Conservation (phyloP, 2,329 filamentous ascomycete species). For the Nigrospora sphaerica region DNA sequence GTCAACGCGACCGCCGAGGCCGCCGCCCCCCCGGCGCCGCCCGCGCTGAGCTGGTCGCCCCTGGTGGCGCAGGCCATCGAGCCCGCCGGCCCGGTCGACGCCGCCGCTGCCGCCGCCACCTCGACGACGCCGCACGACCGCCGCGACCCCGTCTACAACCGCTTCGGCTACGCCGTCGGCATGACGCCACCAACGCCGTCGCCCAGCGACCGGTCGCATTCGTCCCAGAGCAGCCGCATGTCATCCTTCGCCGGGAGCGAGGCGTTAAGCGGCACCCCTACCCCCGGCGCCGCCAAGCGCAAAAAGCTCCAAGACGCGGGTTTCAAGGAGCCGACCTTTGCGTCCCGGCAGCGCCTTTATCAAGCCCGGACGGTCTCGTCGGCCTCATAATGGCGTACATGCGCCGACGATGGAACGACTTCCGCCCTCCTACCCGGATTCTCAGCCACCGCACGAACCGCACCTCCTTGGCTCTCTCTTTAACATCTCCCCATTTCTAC, state of each 20-base stretch:
- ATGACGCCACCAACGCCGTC: slow-evolving; percentile 11
- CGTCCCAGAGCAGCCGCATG: slow-evolving; percentile 14
- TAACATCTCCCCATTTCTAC: too few species aligned
- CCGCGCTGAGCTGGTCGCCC: slow-evolving; percentile 12
- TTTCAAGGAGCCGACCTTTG: slow-evolving; percentile 1
- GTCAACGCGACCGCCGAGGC: slow-evolving; percentile 9
- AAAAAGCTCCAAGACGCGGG: not conserved
- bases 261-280: not conserved
- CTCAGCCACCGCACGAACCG: too few species aligned
- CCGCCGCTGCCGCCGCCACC: slow-evolving; percentile 4
- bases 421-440: too few species aligned
- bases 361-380: not conserved
- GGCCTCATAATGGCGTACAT: too few species aligned
- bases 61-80: slow-evolving; percentile 16
- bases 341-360: not conserved
- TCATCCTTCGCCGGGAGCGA: not conserved
- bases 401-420: too few species aligned
- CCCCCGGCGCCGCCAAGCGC: not conserved
- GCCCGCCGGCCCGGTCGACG: slow-evolving; percentile 9
- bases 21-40: not conserved
- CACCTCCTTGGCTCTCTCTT: too few species aligned
- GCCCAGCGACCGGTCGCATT: slow-evolving; percentile 13
- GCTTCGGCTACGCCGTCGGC: slow-evolving; percentile 5
- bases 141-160: not conserved
- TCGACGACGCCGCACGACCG: not conserved